phyloP scores from a whole-genome alignment of 495 filamentous ascomycete genomes.

The Trichodelitschia bisporula region DNA sequence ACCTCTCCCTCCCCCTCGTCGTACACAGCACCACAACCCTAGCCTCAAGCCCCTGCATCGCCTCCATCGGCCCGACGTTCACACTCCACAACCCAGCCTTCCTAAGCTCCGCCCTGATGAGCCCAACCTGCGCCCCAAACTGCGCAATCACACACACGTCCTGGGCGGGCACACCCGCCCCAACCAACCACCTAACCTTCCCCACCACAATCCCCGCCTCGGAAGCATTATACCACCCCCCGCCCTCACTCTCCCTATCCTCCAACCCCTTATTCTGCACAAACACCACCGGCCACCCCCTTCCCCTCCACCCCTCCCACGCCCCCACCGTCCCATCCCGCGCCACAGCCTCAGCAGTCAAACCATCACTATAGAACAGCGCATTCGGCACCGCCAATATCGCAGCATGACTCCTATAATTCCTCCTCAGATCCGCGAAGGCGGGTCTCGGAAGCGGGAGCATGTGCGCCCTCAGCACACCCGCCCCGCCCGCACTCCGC shows the following conservation, averaged over 20 bases:
- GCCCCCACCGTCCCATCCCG: slow-evolving; percentile 13
- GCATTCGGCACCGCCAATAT: slow-evolving; percentile 27
- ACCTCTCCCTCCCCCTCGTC: slow-evolving; percentile 22
- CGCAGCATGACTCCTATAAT: slow-evolving; percentile 32
- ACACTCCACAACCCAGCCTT: slow-evolving; percentile 15
- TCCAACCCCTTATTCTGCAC: slow-evolving; percentile 20
- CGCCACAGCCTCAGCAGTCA: slow-evolving; percentile 22
- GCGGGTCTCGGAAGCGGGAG: slow-evolving; percentile 21
- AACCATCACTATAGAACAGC: slow-evolving; percentile 28
- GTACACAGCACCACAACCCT: slow-evolving; percentile 30
- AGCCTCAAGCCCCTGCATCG: slow-evolving; percentile 30
- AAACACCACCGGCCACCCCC: slow-evolving; percentile 25
- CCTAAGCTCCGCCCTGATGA: slow-evolving; percentile 17
- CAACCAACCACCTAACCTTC: slow-evolving; percentile 18
- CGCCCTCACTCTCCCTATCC: slow-evolving; percentile 23
- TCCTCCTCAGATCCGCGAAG: slow-evolving; percentile 29
- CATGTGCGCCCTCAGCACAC: slow-evolving; percentile 7
- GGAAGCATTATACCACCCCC: slow-evolving; percentile 26
- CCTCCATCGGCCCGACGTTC: slow-evolving; percentile 31
- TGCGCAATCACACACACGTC: slow-evolving; percentile 31
- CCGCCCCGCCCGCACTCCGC: slow-evolving; percentile 7
- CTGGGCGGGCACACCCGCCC: slow-evolving; percentile 13
- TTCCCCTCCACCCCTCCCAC: slow-evolving; percentile 25
- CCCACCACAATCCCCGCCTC: slow-evolving; percentile 23
- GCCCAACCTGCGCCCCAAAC: slow-evolving; percentile 26